A percentile compares a stretch with the other conserved stretches of the same genome.
Conservation (phyloP, 2,329 filamentous ascomycete genomes). For the Trichoderma endophyticum region DNA sequence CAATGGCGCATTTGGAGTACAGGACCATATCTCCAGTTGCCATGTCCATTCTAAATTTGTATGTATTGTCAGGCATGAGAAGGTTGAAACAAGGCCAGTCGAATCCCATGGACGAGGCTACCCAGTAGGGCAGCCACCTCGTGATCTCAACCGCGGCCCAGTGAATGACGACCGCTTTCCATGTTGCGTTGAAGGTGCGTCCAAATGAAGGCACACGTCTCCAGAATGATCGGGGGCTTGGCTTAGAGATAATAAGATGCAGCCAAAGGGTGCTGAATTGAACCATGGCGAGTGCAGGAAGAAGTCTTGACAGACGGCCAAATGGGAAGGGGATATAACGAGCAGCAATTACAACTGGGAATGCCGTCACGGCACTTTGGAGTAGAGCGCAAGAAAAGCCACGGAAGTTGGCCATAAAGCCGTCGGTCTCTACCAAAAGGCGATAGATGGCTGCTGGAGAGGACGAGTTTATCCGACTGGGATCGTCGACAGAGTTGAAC, state of each 20-base stretch:
- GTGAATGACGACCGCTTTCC: slow-evolving; percentile 61
- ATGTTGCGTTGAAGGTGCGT: slow-evolving; percentile 64
- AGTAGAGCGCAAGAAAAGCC: slow-evolving; percentile 55
- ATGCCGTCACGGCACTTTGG: slow-evolving; percentile 32
- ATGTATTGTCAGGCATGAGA: slow-evolving; percentile 32
- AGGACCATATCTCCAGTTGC: slow-evolving; percentile 31
- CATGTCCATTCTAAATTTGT: slow-evolving; percentile 35
- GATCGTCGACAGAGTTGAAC: slow-evolving; percentile 33
- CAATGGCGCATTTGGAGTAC: slow-evolving; percentile 42
- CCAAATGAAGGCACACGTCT: slow-evolving; percentile 65
- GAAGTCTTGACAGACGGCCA: slow-evolving; percentile 22
- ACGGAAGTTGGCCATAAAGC: slow-evolving; percentile 65
- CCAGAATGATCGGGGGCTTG: slow-evolving; percentile 61
- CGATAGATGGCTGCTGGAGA: slow-evolving; percentile 50
- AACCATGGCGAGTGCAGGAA: slow-evolving; percentile 60
- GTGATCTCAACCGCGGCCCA: slow-evolving; percentile 57
- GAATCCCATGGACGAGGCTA: slow-evolving; percentile 45
- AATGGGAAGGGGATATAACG: neutral
- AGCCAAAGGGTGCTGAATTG: slow-evolving; percentile 77
- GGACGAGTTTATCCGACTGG: slow-evolving; percentile 41
- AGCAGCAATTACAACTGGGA: slow-evolving; percentile 43
- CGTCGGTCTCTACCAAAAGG: slow-evolving; percentile 59
- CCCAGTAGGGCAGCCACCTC: slow-evolving; percentile 43
- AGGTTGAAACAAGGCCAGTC: slow-evolving; percentile 35
- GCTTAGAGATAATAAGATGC: slow-evolving; percentile 75